Conservation (phyloP, 2,329 filamentous ascomycete genomes). For the Pyrenochaeta sp. region DNA sequence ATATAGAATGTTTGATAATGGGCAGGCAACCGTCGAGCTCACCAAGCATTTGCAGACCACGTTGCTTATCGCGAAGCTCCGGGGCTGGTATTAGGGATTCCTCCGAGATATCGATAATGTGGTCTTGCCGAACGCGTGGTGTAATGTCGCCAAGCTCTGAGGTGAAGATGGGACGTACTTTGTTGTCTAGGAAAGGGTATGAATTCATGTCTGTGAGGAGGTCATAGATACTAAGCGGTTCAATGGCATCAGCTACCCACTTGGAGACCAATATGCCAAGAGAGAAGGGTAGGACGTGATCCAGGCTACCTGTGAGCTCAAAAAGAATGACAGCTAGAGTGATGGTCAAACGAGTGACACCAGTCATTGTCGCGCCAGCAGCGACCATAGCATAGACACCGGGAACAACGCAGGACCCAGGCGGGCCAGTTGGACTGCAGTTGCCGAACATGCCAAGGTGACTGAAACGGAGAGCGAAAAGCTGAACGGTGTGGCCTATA, state of each 20-base stretch:
- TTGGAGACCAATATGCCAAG: conserved; percentile 93
- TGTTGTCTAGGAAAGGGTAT: conserved; percentile 97
- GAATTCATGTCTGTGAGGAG: conserved; percentile 96
- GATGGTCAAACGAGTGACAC: conserved; percentile 90
- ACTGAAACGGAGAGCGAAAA: conserved; percentile 77
- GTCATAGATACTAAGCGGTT: conserved; percentile 95
- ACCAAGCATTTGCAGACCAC: conserved; percentile 81
- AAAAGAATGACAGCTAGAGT: conserved; percentile 95
- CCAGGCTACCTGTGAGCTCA: conserved; percentile 91
- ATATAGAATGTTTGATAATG: conserved; percentile 77
- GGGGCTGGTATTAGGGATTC: conserved; percentile 81
- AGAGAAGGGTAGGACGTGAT: conserved; percentile 95
- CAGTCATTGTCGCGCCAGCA: conserved; percentile 97
- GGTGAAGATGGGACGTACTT: conserved; percentile 90
- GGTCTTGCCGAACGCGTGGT: conserved; percentile 74
- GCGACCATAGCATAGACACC: conserved; percentile 97
- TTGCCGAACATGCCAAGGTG: conserved; percentile 75
- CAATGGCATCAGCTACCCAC: conserved; percentile 95
- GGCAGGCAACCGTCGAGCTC: conserved; percentile 93
- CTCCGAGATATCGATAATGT: conserved; percentile 86
- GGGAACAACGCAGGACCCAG: conserved; percentile 88
- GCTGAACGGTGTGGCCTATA: conserved; percentile 86
- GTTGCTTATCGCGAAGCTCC: conserved; percentile 80
- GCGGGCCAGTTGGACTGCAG: conserved; percentile 72
- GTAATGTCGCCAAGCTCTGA: conserved; percentile 88